Conservation (phyloP, 139 green algal species). For the Astrephomene gubernaculifera region DNA sequence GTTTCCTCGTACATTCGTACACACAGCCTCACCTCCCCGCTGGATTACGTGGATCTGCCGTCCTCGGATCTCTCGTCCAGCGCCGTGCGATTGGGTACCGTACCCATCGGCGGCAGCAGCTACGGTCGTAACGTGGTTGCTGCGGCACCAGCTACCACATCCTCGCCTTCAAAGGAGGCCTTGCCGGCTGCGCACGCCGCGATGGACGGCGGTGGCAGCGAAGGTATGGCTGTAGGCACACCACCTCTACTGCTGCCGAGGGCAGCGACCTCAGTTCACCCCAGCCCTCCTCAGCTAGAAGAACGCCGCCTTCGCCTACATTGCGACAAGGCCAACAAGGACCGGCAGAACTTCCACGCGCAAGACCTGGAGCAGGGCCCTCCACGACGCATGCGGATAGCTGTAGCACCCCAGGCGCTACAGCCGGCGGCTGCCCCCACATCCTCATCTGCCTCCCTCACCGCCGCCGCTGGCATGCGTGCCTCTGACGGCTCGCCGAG, state of each 20-base stretch:
- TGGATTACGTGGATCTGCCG: slow-evolving; percentile 31
- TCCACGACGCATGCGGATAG: slow-evolving; percentile 24
- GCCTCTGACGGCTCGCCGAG: neutral
- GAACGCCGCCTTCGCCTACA: no score
- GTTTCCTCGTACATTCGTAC: slow-evolving; percentile 12
- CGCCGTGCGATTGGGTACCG: neutral
- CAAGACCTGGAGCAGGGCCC: neutral
- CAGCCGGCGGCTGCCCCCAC: neutral
- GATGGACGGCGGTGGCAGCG: no score
- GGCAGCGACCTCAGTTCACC: no score
- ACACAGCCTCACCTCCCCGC: slow-evolving; percentile 25
- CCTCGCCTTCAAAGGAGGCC: neutral
- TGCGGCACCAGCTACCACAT: neutral
- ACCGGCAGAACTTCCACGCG: neutral
- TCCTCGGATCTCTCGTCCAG: neutral
- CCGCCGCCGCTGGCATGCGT: neutral
- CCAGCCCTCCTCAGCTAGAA: no score
- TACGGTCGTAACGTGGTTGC: neutral
- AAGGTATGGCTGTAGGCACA: neutral
- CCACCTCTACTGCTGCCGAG: neutral
- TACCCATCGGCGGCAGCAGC: neutral
- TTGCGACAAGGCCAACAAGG: neutral
- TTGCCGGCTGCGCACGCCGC: neutral
- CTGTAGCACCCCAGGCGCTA: slow-evolving; percentile 11
- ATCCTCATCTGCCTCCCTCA: no score